Base-by-base conservation (phyloP, 495 filamentous ascomycete species). In the Neurospora sp. region DNA sequence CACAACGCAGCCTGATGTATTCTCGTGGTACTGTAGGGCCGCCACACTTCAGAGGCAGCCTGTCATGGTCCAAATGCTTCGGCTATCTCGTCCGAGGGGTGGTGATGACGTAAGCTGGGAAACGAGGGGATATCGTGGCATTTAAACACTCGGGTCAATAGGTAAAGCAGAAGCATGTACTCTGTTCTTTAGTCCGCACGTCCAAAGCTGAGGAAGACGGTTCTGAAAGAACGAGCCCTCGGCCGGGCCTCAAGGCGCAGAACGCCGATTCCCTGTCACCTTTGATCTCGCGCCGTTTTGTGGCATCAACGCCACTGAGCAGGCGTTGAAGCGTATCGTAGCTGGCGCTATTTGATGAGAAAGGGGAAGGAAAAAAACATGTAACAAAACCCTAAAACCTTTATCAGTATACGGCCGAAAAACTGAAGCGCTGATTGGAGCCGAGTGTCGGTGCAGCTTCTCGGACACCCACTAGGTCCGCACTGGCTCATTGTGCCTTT, bases 311-410 rank as follows among this genome's bases (percentile, higher is more conserved):
- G 83, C 83, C 83, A 86, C 82, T 71, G 76, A 73, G 27, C 73
- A 42, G 81, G 82, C 84, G 84, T 74, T 78, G 81, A 85, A 84
- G 84, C 81, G 85, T 87, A 86, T 86, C 84, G 83, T 86, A 86
- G 84, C 84, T 78, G 83, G 82, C 74, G 70, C 75, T 76, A 70
- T 70, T 27, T 66, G 77, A 74, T 42, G 62, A 11, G 11, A 42
- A 41, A 46, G 7, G 41, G 74, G 39, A 70, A 35, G 18, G 12
- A 44, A 27, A 69, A 60, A 72, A 70, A 44, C 31, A 42, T 66
- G 18, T 44, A 16, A 70, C 69, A 42, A 69, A 74, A 18, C 12
- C 27, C 14, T 66, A 9, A 66, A 60, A 27, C 11, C 7, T 18
- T 66, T 35, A 66, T 66, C 54, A 66, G 54, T 66, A 66, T 66